Conservation (phyloP, 2,329 filamentous ascomycete species). For the Microsporum canis region DNA sequence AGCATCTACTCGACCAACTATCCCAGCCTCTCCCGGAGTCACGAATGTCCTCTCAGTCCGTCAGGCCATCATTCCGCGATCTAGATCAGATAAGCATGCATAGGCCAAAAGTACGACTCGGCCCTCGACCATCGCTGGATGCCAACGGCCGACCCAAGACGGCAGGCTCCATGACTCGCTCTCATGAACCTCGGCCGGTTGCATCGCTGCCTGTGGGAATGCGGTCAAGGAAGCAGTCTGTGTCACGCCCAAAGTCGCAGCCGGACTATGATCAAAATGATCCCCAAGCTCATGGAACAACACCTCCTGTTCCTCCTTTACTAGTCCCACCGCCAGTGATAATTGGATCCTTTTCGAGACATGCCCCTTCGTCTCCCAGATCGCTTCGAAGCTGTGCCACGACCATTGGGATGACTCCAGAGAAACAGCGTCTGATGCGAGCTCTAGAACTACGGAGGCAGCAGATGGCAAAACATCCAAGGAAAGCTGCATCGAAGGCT, state of each 20-base stretch:
- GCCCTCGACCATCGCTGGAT: conserved; percentile 63
- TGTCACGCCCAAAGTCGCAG: conserved; percentile 35
- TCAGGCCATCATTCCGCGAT: conserved; percentile 35
- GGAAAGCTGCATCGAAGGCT: conserved; percentile 23
- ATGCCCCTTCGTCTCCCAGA: conserved; percentile 24
- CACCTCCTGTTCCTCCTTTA: conserved; percentile 30
- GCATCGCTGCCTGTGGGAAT: conserved; percentile 72
- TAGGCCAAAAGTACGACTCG: conserved; percentile 68
- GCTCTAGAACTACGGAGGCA: conserved; percentile 82
- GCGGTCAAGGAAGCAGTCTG: conserved; percentile 49
- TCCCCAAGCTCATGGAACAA: conserved; percentile 20
- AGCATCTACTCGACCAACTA: conserved; percentile 26
- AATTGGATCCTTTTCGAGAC: conserved; percentile 23
- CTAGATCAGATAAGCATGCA: conserved; percentile 31
- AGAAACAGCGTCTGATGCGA: conserved; percentile 88
- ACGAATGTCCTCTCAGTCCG: conserved; percentile 32
- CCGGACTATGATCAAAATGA: conserved; percentile 21
- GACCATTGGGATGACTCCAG: conserved; percentile 59
- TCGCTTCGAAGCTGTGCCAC: conserved; percentile 35
- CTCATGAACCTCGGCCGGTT: conserved; percentile 53
- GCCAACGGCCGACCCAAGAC: conserved; percentile 52
- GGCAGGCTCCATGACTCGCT: conserved; percentile 37
- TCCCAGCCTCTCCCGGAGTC: conserved; percentile 26
- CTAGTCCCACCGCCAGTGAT: conserved; percentile 27
- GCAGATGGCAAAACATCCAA: conserved; percentile 44